phyloP scores from a whole-genome alignment of 2,329 filamentous ascomycete genomes.

The Orbilia javanica region DNA sequence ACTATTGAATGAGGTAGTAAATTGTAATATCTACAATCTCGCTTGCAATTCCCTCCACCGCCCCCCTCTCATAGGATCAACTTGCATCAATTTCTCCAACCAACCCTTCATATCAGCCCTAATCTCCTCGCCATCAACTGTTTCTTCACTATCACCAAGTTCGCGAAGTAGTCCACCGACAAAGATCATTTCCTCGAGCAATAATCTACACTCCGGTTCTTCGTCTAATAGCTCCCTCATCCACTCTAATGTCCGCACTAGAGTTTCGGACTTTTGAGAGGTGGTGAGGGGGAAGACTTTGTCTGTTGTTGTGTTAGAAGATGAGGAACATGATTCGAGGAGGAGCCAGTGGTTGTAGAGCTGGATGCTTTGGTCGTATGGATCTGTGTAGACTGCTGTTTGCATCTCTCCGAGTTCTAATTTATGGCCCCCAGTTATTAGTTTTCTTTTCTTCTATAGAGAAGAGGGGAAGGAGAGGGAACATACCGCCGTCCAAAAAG shows the following conservation, averaged over 20 bases:
- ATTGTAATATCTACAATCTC: not conserved
- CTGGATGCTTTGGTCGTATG: slow-evolving; percentile 95
- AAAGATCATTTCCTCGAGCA: slow-evolving; percentile 52
- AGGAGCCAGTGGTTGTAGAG: slow-evolving; percentile 84
- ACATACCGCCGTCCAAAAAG: slow-evolving; percentile 78
- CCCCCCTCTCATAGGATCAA: slow-evolving; percentile 50
- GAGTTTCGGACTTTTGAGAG: slow-evolving; percentile 72
- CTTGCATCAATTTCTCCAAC: slow-evolving; percentile 41
- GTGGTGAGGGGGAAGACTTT: slow-evolving; percentile 76
- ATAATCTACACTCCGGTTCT: slow-evolving; percentile 47
- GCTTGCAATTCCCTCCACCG: slow-evolving; percentile 44
- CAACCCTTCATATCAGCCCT: slow-evolving; percentile 25
- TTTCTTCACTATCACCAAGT: not conserved
- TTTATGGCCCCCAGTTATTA: not conserved
- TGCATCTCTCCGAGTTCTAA: slow-evolving; percentile 81
- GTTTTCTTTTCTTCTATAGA: not conserved
- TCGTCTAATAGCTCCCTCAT: slow-evolving; percentile 76
- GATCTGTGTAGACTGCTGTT: slow-evolving; percentile 85
- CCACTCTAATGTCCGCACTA: slow-evolving; percentile 78
- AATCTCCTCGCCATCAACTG: slow-evolving; percentile 10
- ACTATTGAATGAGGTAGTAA: no score
- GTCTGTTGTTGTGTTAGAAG: slow-evolving; percentile 69
- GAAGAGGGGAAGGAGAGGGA: not conserved
- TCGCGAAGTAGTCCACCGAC: slow-evolving; percentile 11
- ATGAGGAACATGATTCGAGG: slow-evolving; percentile 73